A percentile compares a stretch with the other conserved stretches of the same genome.
These are phyloP conservation scores for Effrenium voratum DNA, from an alignment of 73 alveolate species.

Conservation along the genomic window DNA sequence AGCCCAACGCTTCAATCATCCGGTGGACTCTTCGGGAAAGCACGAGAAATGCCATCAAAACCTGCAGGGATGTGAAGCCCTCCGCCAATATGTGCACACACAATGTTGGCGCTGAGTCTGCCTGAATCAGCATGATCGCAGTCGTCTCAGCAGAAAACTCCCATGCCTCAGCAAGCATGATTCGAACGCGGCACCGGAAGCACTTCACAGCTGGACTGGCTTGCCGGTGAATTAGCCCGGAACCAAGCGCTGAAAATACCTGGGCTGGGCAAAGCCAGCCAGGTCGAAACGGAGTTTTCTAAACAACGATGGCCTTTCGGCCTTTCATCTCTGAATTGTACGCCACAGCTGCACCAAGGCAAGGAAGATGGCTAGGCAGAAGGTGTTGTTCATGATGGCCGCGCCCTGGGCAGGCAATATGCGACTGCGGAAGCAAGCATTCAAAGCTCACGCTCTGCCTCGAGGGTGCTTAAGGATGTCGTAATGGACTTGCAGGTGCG, in stretches of 20 bases:
- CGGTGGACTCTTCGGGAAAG: too few species aligned
- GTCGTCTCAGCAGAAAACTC: slow-evolving; percentile 86
- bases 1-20: too few species aligned
- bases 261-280: background rate
- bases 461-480: slow-evolving; percentile 74
- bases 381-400: slow-evolving; percentile 92
- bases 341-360: slow-evolving; percentile 73
- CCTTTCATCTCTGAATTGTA: too few species aligned
- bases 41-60: too few species aligned
- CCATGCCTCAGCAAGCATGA: slow-evolving; percentile 47
- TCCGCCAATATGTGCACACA: too few species aligned
- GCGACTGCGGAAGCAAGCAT: background rate
- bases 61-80: too few species aligned
- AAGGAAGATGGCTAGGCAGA: slow-evolving; percentile 89
- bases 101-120: too few species aligned
- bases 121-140: slow-evolving; percentile 77
- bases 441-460: background rate
- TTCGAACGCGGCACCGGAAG: too few species aligned
- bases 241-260: slow-evolving; percentile 68
- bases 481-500: slow-evolving; percentile 90
- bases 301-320: too few species aligned
- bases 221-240: slow-evolving; percentile 7
- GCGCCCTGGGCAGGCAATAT: slow-evolving; percentile 45
- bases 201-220: too few species aligned
- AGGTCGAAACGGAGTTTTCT: too few species aligned